A percentile compares a stretch with the other conserved stretches of the same genome.
Evolutionary conservation across 1,139 yeast genomes (phyloP).

Genomic region (Scheffersomyces titani): DNA sequence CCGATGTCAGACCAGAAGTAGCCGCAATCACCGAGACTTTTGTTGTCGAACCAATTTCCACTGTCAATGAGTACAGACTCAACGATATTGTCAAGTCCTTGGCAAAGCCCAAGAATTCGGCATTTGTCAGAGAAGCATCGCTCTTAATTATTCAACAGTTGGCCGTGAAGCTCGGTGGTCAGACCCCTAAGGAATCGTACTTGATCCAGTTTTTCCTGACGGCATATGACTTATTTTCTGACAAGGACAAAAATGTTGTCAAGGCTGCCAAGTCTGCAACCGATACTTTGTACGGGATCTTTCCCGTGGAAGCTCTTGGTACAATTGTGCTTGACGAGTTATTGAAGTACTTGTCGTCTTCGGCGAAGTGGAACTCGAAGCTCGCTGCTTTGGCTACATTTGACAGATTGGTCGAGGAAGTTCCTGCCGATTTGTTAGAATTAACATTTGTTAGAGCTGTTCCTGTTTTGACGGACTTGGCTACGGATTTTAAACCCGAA

Average conservation of each 20-base stretch:
- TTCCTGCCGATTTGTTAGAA: conserved; percentile 85
- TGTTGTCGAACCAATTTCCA: conserved; percentile 37
- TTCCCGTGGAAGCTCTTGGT: conserved; percentile 80
- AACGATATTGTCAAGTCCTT: conserved; percentile 63
- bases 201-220: conserved; percentile 57
- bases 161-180: conserved; percentile 65
- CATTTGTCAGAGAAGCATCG: conserved; percentile 75
- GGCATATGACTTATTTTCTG: conserved; percentile 70
- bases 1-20: conserved; percentile 67
- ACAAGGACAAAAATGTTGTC: conserved; percentile 83
- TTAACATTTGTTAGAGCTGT: conserved; percentile 74
- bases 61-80: conserved; percentile 67
- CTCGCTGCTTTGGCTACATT: conserved; percentile 73
- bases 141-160: conserved; percentile 68
- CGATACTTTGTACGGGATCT: conserved; percentile 66
- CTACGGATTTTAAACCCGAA: conserved; percentile 97
- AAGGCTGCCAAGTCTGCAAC: conserved; percentile 76
- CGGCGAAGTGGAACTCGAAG: conserved; percentile 95
- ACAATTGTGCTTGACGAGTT: conserved; percentile 65
- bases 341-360: conserved; percentile 64
- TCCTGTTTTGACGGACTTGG: conserved; percentile 83
- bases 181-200: conserved; percentile 74
- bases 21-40: conserved; percentile 55
- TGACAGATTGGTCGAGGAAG: conserved; percentile 74
- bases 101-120: conserved; percentile 70